Evolutionary conservation across 176 grass and related monocot genomes (phyloP).

Genomic region (Tuctoria greenei): DNA sequence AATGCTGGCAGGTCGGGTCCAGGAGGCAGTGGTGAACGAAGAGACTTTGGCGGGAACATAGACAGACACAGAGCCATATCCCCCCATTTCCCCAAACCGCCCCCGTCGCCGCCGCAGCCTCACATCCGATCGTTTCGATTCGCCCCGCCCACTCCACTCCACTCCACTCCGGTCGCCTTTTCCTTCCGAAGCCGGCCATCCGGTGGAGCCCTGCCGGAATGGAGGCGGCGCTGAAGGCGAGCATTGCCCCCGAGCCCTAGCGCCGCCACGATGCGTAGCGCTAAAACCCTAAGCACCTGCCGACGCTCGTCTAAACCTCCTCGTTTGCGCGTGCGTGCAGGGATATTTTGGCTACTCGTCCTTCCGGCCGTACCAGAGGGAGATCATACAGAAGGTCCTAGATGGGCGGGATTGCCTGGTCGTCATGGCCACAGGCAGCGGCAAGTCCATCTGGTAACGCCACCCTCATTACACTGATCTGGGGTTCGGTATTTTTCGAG

Average conservation of each 20-base stretch:
- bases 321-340: conserved; percentile 35
- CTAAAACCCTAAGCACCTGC: conserved; percentile 24
- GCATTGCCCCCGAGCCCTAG: conserved; percentile 26
- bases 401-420: conserved; percentile 72
- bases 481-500: not conserved
- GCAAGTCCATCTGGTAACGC: conserved; percentile 77
- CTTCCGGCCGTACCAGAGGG: conserved; percentile 72
- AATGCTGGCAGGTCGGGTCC: no score
- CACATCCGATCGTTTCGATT: not conserved
- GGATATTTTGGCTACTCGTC: conserved; percentile 66
- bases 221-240: conserved; percentile 69
- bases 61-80: not conserved
- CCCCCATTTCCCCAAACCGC: not conserved
- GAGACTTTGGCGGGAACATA: conserved; percentile 43
- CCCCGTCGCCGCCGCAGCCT: not conserved
- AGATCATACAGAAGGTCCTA: conserved; percentile 69
- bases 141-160: not conserved
- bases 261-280: not conserved
- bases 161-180: not conserved
- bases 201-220: conserved; percentile 30
- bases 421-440: conserved; percentile 97
- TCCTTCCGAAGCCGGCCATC: not conserved
- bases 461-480: not conserved
- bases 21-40: not conserved
- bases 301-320: not conserved